Percentiles rank a stretch among this genome's conserved stretches.
Conservation (phyloP, 2,329 filamentous ascomycete genomes). For the Aspergillus clavatus region DNA sequence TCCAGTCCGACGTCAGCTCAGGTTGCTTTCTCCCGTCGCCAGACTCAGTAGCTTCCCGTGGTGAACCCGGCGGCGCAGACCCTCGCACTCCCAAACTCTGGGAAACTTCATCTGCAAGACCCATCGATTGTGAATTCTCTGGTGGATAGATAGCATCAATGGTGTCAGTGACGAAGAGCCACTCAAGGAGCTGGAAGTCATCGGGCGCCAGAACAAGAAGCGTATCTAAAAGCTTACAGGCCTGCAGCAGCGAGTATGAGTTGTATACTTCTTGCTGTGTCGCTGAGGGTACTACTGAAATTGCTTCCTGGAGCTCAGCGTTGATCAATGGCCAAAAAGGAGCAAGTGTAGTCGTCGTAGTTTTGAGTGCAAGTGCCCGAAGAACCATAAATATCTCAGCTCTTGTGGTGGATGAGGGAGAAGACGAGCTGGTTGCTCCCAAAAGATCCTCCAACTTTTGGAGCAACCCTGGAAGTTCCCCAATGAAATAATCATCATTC, state of each 20-base stretch:
- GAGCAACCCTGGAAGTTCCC: conserved; percentile 66
- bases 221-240: conserved; percentile 87
- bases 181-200: conserved; percentile 97
- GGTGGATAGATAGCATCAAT: conserved; percentile 91
- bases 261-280: conserved; percentile 72
- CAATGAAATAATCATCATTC: conserved; percentile 71
- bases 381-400: conserved; percentile 88
- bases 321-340: conserved; percentile 88
- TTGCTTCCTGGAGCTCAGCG: conserved; percentile 72
- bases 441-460: conserved; percentile 86
- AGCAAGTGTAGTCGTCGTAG: conserved; percentile 71
- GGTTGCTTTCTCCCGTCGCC: conserved; percentile 33
- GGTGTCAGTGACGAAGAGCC: conserved; percentile 95
- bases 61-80: conserved; percentile 20
- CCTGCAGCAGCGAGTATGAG: conserved; percentile 74
- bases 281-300: conserved; percentile 67
- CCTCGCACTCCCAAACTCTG: conserved; percentile 61
- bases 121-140: conserved; percentile 61
- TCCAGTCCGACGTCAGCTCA: conserved; percentile 42
- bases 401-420: conserved; percentile 82
- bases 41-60: conserved; percentile 27
- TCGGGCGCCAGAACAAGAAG: conserved; percentile 84
- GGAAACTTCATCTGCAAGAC: conserved; percentile 78
- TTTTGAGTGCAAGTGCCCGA: conserved; percentile 74
- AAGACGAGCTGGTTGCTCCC: conserved; percentile 76